Evolutionary conservation across 2,329 filamentous ascomycete genomes (phyloP).

Genomic region (Colletotrichum sp.): DNA sequence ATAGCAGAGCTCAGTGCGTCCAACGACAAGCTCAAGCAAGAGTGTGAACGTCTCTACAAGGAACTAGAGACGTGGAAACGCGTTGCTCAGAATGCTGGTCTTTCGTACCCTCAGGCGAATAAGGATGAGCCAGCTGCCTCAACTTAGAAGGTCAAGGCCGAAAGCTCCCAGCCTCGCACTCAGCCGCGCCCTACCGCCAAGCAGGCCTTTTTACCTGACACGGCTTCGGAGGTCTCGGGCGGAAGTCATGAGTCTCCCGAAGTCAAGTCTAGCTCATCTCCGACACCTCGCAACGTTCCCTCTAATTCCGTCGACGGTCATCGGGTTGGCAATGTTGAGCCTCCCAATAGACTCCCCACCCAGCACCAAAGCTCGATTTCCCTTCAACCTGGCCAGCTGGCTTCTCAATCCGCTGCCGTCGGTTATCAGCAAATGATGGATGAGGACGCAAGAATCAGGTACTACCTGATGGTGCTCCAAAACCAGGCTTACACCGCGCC

Average conservation of each 20-base stretch:
- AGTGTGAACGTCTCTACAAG: slow-evolving; percentile 78
- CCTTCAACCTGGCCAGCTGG: background rate
- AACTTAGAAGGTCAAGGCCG: slow-evolving; percentile 15
- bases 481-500: too few species aligned
- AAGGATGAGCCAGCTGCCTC: slow-evolving; percentile 21
- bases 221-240: background rate
- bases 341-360: background rate
- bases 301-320: background rate
- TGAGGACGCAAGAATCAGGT: background rate
- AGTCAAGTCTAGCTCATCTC: background rate
- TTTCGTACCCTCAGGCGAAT: slow-evolving; percentile 44
- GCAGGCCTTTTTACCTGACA: background rate
- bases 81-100: slow-evolving; percentile 64
- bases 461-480: background rate
- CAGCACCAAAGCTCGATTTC: background rate
- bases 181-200: background rate
- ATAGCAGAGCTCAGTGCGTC: slow-evolving; percentile 86
- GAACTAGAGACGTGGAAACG: slow-evolving; percentile 83
- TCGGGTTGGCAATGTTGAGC: background rate
- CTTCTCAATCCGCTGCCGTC: background rate
- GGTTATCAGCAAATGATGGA: background rate
- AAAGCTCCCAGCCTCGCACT: background rate
- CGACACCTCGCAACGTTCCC: background rate
- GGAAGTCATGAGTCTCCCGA: background rate
- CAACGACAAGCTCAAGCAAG: slow-evolving; percentile 85